Evolutionary conservation across 225 moss, liverwort and hornwort species (phyloP), one percentile per base, ranked within the genome.

Genomic region (Pseudisothecium myosuroides): DNA sequence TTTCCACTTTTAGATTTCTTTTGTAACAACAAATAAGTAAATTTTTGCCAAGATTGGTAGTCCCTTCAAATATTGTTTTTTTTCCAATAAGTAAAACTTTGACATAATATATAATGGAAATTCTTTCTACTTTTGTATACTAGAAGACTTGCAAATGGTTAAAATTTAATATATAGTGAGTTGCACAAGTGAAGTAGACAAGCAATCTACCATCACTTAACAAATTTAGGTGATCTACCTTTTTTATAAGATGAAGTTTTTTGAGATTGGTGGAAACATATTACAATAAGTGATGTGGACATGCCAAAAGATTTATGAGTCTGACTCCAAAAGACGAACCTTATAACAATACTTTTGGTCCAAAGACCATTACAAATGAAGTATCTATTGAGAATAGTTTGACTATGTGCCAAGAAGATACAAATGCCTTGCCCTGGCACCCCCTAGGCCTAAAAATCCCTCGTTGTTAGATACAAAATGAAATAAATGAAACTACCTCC

Each of bases 341-440:
- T 74, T 17, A 6, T 41, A 17, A 17, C 12, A 18, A 31, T 11
- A 47, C 11, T 0, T 0, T 47, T 29, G 6, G 3, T 47, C 11
- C 4, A 11, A 31, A 47, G 11, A 11, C 7, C 31, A 47, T 18
- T 4, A 28, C 11, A 6, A 47, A 74, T 11, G 31, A 74, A 74
- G 17, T 11, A 28, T 31, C 0, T 29, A 11, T 47, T 18, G 29
- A 4, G 2, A 74, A 47, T 28, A 74, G 18, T 74, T 45, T 74
- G 47, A 74, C 31, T 47, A 31, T n/a, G n/a, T n/a, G n/a, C n/a
- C n/a, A n/a, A n/a, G n/a, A n/a, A n/a, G n/a, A n/a, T n/a, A n/a
- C n/a, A n/a, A n/a, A n/a, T n/a, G n/a, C n/a, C n/a, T n/a, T n/a
- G n/a, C n/a, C n/a, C n/a, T n/a, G n/a, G n/a, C n/a, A n/a, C n/a